Percentiles rank a stretch among this genome's conserved stretches.
These are phyloP conservation scores for Neonectria neomacrospora DNA, from an alignment of 2,329 filamentous ascomycete species.

Conservation along the genomic window DNA sequence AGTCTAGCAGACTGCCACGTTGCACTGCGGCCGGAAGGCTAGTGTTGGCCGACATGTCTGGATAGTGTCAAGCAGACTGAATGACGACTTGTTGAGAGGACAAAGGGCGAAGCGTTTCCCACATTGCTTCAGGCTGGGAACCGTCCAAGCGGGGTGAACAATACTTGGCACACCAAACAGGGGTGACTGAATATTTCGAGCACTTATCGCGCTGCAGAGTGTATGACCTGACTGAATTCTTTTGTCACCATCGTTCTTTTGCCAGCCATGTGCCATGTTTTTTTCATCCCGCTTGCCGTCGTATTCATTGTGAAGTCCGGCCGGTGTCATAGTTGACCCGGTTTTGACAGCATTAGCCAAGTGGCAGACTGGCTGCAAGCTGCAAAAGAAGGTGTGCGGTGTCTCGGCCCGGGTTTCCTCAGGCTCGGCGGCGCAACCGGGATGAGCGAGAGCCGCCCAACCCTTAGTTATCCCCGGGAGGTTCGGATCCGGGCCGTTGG, in stretches of 20 bases:
- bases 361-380: not conserved
- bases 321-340: not conserved
- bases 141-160: no score
- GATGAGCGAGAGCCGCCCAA: conserved; percentile 35
- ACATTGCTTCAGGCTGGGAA: not conserved
- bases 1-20: conserved; percentile 14
- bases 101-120: not conserved
- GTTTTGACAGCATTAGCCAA: not conserved
- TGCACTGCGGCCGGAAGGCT: conserved; percentile 3
- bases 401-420: conserved; percentile 38
- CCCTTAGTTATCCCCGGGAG: conserved; percentile 15
- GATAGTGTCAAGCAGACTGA: not conserved
- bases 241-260: no score
- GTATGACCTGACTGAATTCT: no score
- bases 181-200: no score
- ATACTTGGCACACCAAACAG: no score
- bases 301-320: not conserved
- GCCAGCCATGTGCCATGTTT: no score
- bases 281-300: no score
- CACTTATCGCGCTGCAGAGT: no score
- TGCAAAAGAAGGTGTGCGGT: conserved; percentile 33
- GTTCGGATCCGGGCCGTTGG: conserved; percentile 15
- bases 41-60: conserved; percentile 1
- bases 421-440: conserved; percentile 34
- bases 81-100: not conserved